Evolutionary conservation across 768 basidiomycete species (phyloP).

Genomic region (Rhizopogon vulgaris): DNA sequence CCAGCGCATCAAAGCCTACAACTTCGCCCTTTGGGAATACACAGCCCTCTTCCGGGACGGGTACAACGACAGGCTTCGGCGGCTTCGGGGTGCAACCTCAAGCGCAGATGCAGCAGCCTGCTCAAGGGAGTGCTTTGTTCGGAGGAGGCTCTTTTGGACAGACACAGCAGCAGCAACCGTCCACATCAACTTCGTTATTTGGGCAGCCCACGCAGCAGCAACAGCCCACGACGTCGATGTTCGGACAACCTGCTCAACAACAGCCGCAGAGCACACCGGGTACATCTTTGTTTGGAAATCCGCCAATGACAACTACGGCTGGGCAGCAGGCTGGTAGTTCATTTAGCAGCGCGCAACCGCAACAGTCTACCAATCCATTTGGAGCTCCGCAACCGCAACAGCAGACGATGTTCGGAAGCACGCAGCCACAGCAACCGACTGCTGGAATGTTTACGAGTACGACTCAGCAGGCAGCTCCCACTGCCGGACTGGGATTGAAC

Average conservation of each 20-base stretch:
- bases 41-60: not conserved
- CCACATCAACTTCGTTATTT: conserved; percentile 21
- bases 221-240: conserved; percentile 26
- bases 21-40: conserved; percentile 28
- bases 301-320: conserved; percentile 7
- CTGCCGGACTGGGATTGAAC: conserved; percentile 1
- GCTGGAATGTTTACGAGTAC: conserved; percentile 24
- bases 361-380: conserved; percentile 16
- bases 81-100: conserved; percentile 32
- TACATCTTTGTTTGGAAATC: not conserved
- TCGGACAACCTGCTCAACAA: conserved; percentile 29
- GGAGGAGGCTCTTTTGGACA: conserved; percentile 10
- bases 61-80: conserved; percentile 8
- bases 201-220: conserved; percentile 19
- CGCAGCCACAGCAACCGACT: conserved; percentile 11
- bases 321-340: conserved; percentile 28
- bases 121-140: conserved; percentile 13
- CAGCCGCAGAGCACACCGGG: conserved; percentile 16
- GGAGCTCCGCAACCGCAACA: conserved; percentile 11
- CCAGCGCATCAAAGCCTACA: not conserved
- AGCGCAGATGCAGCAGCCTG: conserved; percentile 17
- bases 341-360: conserved; percentile 33
- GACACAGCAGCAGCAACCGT: conserved; percentile 17
- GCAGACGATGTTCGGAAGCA: conserved; percentile 12
- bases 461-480: conserved; percentile 1